Conservation (phyloP, 2,329 filamentous ascomycete species). For the Xenoacremonium recifei region DNA sequence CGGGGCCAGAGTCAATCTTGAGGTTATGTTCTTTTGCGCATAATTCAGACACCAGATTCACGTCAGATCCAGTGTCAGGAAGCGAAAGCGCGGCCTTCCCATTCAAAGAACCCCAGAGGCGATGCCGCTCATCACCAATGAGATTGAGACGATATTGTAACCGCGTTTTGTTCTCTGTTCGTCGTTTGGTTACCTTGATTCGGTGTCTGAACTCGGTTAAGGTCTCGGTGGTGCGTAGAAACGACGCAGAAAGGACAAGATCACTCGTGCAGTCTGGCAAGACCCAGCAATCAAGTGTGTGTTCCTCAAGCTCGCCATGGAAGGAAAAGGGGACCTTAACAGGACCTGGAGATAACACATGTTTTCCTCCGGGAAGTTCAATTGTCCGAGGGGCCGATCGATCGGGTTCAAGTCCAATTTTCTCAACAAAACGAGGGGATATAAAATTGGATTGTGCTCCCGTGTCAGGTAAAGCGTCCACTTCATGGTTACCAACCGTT, state of each 20-base stretch:
- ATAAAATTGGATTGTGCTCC: conserved; percentile 4
- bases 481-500: background rate
- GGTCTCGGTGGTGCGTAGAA: conserved; percentile 1
- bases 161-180: fast-evolving
- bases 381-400: fast-evolving
- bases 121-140: background rate
- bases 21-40: background rate
- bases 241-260: background rate
- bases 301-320: fast-evolving
- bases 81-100: background rate
- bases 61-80: conserved; percentile 3
- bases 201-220: background rate
- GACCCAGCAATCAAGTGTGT: conserved; percentile 2
- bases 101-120: background rate
- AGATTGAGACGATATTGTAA: background rate
- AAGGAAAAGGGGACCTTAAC: background rate
- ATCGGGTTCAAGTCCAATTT: fast-evolving
- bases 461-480: conserved; percentile 2
- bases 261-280: background rate
- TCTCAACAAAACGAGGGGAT: background rate
- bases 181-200: background rate
- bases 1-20: fast-evolving
- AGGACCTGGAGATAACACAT: fast-evolving
- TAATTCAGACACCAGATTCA: conserved; percentile 1
- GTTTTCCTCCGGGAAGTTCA: fast-evolving